A percentile compares a stretch with the other conserved stretches of the same genome.
Conservation (phyloP, 1,139 yeast genomes). For the Yamadazyma friedrichii region DNA sequence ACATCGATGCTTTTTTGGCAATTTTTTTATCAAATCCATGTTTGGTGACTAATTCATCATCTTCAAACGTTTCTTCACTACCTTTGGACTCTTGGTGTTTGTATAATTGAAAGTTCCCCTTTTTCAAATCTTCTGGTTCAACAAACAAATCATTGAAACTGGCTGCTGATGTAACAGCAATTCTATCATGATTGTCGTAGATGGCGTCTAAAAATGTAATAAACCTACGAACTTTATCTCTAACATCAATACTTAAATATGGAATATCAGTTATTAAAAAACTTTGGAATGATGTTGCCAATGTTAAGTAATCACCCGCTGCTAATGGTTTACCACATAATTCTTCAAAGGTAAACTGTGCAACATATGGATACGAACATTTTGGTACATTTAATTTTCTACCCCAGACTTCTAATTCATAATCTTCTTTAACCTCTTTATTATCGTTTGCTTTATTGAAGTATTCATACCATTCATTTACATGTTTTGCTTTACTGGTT, state of each 20-base stretch:
- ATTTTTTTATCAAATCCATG: constrained; percentile 75
- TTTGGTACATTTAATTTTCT: constrained; percentile 72
- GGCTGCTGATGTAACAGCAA: constrained; percentile 87
- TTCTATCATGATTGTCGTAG: constrained; percentile 81
- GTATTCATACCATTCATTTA: constrained; percentile 73
- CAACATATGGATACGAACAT: constrained; percentile 76
- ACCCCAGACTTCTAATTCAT: constrained; percentile 77
- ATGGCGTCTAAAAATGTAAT: constrained; percentile 95
- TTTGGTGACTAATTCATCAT: constrained; percentile 62
- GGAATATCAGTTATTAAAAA: constrained; percentile 92
- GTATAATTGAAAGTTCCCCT: constrained; percentile 53
- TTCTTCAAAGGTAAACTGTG: constrained; percentile 83
- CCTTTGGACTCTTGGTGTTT: constrained; percentile 32
- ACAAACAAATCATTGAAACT: constrained; percentile 83
- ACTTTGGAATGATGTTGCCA: constrained; percentile 75
- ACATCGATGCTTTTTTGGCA: constrained; percentile 78
- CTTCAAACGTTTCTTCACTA: constrained; percentile 44
- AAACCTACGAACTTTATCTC: constrained; percentile 85
- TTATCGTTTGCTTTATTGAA: constrained; percentile 50
- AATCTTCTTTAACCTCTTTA: constrained; percentile 31
- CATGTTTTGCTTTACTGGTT: constrained; percentile 60
- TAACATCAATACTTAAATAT: constrained; percentile 66
- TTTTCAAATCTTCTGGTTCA: constrained; percentile 67
- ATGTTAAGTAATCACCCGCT: constrained; percentile 91
- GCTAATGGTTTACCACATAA: constrained; percentile 85